These are phyloP conservation scores for Perilla frutescens DNA, from an alignment of 257 asterid genomes.

Conservation along the genomic window DNA sequence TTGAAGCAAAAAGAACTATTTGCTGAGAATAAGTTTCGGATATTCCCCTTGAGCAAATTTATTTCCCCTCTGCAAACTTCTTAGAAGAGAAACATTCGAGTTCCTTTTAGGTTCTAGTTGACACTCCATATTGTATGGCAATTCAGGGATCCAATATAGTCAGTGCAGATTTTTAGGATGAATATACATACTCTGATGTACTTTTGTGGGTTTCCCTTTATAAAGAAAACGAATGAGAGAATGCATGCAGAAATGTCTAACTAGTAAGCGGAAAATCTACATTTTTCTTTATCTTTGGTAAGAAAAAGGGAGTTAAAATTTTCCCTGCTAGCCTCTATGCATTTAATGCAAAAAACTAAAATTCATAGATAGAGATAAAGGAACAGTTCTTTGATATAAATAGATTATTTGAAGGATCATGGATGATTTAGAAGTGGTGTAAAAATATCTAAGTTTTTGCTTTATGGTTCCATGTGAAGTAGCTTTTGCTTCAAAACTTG, in stretches of 20 bases:
- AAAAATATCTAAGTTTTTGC: constrained; percentile 3
- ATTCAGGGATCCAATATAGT: constrained; percentile 3
- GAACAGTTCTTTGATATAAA: neutral
- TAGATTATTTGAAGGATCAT: constrained; percentile 7
- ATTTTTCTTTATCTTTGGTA: constrained; percentile 6
- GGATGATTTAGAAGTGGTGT: constrained; percentile 14
- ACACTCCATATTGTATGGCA: neutral
- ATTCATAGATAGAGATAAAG: constrained; percentile 3
- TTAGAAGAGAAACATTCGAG: constrained; percentile 2
- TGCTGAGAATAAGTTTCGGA: constrained; percentile 7
- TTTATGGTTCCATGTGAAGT: constrained; percentile 26
- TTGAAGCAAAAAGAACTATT: constrained; percentile 4
- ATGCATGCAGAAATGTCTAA: neutral
- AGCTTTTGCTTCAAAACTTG: constrained; percentile 29
- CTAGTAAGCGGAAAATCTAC: constrained; percentile 2
- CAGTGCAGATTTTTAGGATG: constrained; percentile 9
- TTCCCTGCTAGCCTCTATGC: neutral
- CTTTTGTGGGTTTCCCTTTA: neutral
- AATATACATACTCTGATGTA: neutral
- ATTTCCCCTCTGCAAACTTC: constrained; percentile 19
- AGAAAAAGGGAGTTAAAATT: neutral
- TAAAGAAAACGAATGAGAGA: too few species aligned
- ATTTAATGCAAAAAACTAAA: constrained; percentile 11
- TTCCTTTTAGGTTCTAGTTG: constrained; percentile 21
- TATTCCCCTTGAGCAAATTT: neutral